Conservation (phyloP, 2,329 filamentous ascomycete genomes). For the Mollisia scopiformis region DNA sequence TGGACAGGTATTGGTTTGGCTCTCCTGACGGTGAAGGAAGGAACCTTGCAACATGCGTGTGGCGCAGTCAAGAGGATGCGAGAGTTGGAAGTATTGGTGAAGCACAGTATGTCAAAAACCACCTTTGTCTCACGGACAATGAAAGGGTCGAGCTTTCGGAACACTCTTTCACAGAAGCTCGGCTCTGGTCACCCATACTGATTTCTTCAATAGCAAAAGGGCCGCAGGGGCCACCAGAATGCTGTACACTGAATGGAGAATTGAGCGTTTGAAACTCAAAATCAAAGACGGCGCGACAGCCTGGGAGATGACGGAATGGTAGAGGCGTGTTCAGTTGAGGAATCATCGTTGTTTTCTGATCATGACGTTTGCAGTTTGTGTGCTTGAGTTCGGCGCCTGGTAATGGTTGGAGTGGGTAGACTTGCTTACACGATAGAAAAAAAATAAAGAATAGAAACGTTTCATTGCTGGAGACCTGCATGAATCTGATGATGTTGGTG, state of each 20-base stretch:
- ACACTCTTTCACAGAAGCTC: too few species aligned
- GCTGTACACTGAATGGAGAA: constrained; percentile 68
- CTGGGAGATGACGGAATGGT: constrained; percentile 68
- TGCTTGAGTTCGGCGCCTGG: constrained; percentile 6
- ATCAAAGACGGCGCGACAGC: constrained; percentile 65
- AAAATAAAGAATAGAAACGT: background rate
- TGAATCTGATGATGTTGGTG: too few species aligned
- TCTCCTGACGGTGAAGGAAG: constrained; percentile 67
- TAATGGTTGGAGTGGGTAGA: background rate
- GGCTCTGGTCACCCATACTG: too few species aligned
- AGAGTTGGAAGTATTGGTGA: constrained; percentile 60
- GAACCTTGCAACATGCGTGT: constrained; percentile 82
- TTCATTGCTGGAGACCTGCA: background rate
- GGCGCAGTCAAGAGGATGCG: constrained; percentile 63
- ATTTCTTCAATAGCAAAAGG: too few species aligned
- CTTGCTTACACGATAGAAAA: background rate
- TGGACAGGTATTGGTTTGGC: constrained; percentile 82
- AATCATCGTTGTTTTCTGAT: background rate
- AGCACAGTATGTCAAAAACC: too few species aligned
- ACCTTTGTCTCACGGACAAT: too few species aligned
- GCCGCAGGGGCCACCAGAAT: constrained; percentile 67
- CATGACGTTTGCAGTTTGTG: background rate
- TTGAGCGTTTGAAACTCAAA: constrained; percentile 70
- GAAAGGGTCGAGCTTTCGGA: too few species aligned
- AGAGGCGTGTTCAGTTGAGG: constrained; percentile 15